phyloP scores from a whole-genome alignment of 169 alveolate genomes.

The Eimeria praecox region DNA sequence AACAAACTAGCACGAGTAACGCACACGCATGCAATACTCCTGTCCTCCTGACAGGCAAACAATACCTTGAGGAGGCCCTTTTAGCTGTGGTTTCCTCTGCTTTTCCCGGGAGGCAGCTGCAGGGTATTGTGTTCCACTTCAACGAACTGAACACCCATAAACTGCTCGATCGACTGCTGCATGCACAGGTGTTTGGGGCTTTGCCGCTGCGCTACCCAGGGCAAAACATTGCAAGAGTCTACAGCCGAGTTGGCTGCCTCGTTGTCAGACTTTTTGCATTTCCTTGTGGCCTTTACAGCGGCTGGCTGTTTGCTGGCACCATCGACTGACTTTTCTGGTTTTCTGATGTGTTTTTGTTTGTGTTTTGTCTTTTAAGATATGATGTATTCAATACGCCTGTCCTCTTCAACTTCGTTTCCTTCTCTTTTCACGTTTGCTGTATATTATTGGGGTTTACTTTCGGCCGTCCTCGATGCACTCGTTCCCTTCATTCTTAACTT shows the following conservation, averaged over 20 bases:
- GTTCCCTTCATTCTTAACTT: too few species aligned
- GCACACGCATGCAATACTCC: not conserved
- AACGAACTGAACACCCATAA: conserved; percentile 8
- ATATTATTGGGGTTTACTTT: too few species aligned
- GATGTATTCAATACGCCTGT: not conserved
- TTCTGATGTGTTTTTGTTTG: not conserved
- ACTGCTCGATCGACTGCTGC: not conserved
- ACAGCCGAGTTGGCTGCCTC: conserved; percentile 15
- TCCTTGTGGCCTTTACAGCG: conserved; percentile 49
- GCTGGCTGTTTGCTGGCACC: conserved; percentile 39
- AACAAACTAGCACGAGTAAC: not conserved
- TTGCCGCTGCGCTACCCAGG: not conserved
- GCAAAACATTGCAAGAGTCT: not conserved
- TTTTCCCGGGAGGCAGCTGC: conserved; percentile 11
- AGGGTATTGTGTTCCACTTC: not conserved
- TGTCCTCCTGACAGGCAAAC: not conserved
- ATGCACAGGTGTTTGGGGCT: conserved; percentile 34
- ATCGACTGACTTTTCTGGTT: not conserved
- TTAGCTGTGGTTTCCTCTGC: not conserved
- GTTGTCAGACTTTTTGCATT: conserved; percentile 25
- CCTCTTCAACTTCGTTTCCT: too few species aligned
- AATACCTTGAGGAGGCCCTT: not conserved
- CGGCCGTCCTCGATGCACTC: too few species aligned
- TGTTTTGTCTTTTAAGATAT: not conserved
- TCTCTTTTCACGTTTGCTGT: too few species aligned